Evolutionary conservation across 106 monocot genomes (phyloP), one percentile per base, ranked within the genome.

Genomic region (Gastrodia elata): DNA sequence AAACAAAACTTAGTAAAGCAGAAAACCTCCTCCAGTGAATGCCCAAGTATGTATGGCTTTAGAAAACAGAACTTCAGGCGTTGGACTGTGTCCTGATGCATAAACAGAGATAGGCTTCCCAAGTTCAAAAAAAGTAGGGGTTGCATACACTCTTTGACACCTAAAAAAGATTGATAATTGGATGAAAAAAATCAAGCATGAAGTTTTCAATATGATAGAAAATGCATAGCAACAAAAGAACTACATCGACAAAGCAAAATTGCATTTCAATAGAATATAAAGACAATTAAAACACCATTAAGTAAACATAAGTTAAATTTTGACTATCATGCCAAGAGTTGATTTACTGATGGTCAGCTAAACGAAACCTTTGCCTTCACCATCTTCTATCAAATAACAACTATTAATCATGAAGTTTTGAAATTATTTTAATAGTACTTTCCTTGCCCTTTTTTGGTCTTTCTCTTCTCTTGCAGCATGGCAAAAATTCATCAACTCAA

Each of bases 21-120:
- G 72, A 76, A 77, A 73, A 96, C 96, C 96, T 87, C 82, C 85
- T 38, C 67, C 82, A 77, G 72, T 78, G 81, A 86, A 92, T 39
- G 70, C 44, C 96, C 96, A 96, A 68, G 89, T 86, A 24, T 48
- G 48, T 68, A 96, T 84, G 72, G 92, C 87, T 68, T 88, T 90
- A 22, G 79, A 77, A 75, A 73, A 85, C 39, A 80, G 43, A 18
- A 32, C 67, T 27, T 92, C 84, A 73, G 74, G 37, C 3, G 65
- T 64, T 34, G 37, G 7, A 70, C n/a, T 68, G n/a, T 26, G 22
- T 35, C 64, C 70, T 68, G 46, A 35, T 70, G 32, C 13, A 69
- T 76, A 77, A n/a, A 37, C 71, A 16, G 44, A 72, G 77, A 28
- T 68, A 24, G 65, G 73, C 26, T 64, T 48, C 48, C 38, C 40